phyloP scores from a whole-genome alignment of 2,329 filamentous ascomycete species.

The Elsinoe batatas region DNA sequence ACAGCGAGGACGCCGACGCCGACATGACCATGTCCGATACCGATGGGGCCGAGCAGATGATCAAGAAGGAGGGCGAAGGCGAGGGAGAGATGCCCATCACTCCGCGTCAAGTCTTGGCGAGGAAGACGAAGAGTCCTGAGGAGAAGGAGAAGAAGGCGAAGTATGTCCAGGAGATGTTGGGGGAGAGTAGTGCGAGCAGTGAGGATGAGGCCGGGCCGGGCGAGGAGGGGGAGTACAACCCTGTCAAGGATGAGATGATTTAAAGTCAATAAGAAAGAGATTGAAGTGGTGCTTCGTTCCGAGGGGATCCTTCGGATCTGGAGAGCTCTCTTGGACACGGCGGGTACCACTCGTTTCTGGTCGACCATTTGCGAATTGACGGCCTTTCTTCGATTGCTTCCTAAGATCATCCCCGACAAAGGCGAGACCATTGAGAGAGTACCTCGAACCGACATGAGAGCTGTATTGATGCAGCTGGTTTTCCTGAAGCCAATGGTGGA shows the following conservation, averaged over 20 bases:
- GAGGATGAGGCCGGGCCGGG: background rate
- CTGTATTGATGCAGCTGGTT: no score
- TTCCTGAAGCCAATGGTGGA: no score
- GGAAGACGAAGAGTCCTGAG: constrained; percentile 10
- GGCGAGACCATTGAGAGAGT: no score
- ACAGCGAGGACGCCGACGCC: background rate
- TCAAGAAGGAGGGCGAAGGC: background rate
- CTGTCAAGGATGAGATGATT: background rate
- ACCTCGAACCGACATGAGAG: no score
- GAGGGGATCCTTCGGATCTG: no score
- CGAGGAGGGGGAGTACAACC: background rate
- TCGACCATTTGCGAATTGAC: no score
- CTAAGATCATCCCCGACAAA: no score
- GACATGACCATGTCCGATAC: background rate
- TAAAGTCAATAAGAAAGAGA: background rate
- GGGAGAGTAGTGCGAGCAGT: background rate
- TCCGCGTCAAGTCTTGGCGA: background rate
- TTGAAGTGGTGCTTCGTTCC: no score
- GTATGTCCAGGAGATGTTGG: background rate
- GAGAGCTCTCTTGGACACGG: no score
- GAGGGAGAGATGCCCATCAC: background rate
- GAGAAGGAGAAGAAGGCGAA: background rate
- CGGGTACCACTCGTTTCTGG: no score
- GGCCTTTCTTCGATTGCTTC: no score
- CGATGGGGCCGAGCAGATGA: background rate